These are phyloP conservation scores for Penicillium malachiteum DNA, from an alignment of 495 filamentous ascomycete species.

Conservation along the genomic window DNA sequence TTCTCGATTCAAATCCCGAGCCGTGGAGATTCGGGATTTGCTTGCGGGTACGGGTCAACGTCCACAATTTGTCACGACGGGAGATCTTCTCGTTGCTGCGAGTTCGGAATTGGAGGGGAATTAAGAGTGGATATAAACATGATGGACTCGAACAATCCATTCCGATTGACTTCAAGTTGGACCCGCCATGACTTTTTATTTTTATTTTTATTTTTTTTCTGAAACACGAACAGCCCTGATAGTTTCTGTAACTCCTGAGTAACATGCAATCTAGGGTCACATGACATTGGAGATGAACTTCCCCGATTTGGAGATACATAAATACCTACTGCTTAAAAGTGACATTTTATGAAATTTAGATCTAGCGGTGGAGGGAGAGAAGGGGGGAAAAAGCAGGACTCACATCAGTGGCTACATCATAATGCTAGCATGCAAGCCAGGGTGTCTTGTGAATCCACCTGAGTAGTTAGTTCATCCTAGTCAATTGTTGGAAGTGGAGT, in stretches of 20 bases:
- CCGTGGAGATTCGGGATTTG: constrained; percentile 34
- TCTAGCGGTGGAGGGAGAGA: neutral
- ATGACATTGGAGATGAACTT: neutral
- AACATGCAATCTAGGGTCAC: neutral
- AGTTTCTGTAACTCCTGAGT: neutral
- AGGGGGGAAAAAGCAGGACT: too few relatives aligned
- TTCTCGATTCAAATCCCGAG: constrained; percentile 27
- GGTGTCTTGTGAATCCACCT: neutral
- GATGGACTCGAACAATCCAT: constrained; percentile 4
- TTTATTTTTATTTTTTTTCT: neutral
- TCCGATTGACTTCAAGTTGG: neutral
- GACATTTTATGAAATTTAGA: neutral
- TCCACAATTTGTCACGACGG: constrained; percentile 16
- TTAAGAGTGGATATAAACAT: neutral
- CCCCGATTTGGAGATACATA: constrained; percentile 3
- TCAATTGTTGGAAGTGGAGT: constrained; percentile 4
- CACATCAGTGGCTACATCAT: too few relatives aligned
- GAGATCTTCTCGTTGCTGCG: neutral
- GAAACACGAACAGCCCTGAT: neutral
- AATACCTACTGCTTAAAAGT: too few relatives aligned
- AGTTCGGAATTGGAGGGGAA: neutral
- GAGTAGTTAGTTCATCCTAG: neutral
- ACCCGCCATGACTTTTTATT: neutral
- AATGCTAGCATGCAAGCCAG: neutral
- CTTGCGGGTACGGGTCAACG: constrained; percentile 11